These are phyloP conservation scores for Cyanidiococcus yangmingshanensis DNA, from an alignment of 23 red algal species.

Conservation along the genomic window DNA sequence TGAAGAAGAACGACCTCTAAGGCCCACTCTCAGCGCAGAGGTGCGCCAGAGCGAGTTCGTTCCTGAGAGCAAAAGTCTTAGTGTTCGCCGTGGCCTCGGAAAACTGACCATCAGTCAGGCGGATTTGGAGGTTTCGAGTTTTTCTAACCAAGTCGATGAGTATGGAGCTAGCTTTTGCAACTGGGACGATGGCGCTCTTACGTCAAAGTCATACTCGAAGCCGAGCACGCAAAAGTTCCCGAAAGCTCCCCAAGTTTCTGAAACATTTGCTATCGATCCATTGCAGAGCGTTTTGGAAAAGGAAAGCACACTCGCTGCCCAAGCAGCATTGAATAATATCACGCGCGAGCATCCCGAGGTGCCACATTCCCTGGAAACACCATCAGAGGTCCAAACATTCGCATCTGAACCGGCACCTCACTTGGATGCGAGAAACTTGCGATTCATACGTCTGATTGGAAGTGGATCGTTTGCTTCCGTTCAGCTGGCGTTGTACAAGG, in stretches of 20 bases:
- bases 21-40: no score
- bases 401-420: no score
- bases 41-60: no score
- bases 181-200: not conserved
- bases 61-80: slow-evolving; percentile 9
- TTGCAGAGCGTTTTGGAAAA: no score
- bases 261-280: not conserved
- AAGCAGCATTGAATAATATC: not conserved
- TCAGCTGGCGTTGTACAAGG: slow-evolving; percentile 10
- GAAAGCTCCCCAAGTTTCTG: not conserved
- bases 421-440: not conserved
- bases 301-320: not conserved
- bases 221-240: not conserved
- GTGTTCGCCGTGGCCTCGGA: slow-evolving; percentile 4
- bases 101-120: not conserved
- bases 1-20: no score
- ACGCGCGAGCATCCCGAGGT: not conserved
- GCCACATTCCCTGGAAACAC: not conserved
- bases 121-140: not conserved
- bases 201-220: not conserved
- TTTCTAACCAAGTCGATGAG: not conserved
- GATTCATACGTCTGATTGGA: not conserved
- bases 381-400: no score
- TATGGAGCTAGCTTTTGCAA: not conserved
- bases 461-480: slow-evolving; percentile 5